Percentiles rank a stretch among this genome's conserved stretches.
Evolutionary conservation across 208 protist species (phyloP).

Genomic region (Leishmania arabica): DNA sequence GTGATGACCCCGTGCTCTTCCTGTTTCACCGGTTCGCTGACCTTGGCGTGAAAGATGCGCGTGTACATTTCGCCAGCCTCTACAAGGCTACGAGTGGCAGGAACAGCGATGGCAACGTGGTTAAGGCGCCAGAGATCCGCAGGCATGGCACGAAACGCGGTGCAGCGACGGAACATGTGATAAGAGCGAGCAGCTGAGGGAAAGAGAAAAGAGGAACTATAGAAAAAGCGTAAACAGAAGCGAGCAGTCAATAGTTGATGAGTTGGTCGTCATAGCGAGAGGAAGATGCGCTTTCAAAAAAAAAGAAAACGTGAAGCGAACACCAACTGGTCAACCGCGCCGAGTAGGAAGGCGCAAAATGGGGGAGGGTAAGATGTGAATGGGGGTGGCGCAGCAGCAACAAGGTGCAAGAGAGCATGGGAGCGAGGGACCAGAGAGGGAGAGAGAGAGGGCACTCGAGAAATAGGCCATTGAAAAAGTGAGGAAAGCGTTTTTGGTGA

Average conservation of each 20-base stretch:
- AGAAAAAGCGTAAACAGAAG: background rate
- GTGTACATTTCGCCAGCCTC: conserved; percentile 74
- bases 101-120: conserved; percentile 95
- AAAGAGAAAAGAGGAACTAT: background rate
- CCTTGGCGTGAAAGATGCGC: conserved; percentile 69
- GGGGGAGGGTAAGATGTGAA: background rate
- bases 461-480: background rate
- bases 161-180: conserved; percentile 32
- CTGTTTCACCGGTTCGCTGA: conserved; percentile 79
- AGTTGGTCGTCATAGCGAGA: background rate
- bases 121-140: conserved; percentile 87
- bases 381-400: background rate
- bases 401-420: too few relatives aligned
- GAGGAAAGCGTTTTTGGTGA: background rate
- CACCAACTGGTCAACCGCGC: too few relatives aligned
- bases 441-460: background rate
- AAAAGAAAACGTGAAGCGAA: background rate
- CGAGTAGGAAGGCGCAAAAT: background rate
- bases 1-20: conserved; percentile 93
- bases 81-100: conserved; percentile 53
- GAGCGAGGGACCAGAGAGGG: background rate
- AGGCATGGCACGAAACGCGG: conserved; percentile 16
- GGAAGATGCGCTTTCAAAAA: background rate
- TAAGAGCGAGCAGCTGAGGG: background rate
- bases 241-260: background rate